Percentiles rank a stretch among this genome's conserved stretches.
Evolutionary conservation across 176 grass and related monocot genomes (phyloP).

Genomic region (Raddia guianensis): DNA sequence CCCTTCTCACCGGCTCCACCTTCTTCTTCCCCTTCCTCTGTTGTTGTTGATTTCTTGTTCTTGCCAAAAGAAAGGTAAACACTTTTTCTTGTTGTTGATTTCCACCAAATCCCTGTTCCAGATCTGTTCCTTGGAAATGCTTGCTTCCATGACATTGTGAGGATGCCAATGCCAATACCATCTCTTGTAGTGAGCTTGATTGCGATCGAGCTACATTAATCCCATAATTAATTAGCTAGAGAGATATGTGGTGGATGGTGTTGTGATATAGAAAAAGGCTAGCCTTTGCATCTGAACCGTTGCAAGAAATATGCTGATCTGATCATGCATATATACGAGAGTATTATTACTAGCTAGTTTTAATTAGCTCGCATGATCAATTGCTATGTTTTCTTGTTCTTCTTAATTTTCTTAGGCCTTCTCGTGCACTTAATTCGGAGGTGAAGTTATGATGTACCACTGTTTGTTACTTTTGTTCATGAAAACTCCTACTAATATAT

Average conservation of each 20-base stretch:
- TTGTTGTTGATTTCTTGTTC: too few relatives aligned
- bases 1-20: too few relatives aligned
- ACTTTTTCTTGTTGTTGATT: too few relatives aligned
- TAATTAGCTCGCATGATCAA: slow-evolving; percentile 46
- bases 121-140: too few relatives aligned
- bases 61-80: too few relatives aligned
- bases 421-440: slow-evolving; percentile 23
- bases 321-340: slow-evolving; percentile 34
- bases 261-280: slow-evolving; percentile 47
- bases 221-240: slow-evolving; percentile 36
- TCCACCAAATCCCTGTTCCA: too few relatives aligned
- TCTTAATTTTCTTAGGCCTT: slow-evolving; percentile 33
- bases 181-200: slow-evolving; percentile 47
- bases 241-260: slow-evolving; percentile 16
- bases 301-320: slow-evolving; percentile 28
- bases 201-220: not conserved
- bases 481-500: slow-evolving; percentile 24
- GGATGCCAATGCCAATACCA: too few relatives aligned
- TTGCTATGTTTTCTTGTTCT: slow-evolving; percentile 5
- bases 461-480: slow-evolving; percentile 44
- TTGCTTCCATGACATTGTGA: too few relatives aligned
- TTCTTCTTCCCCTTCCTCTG: too few relatives aligned
- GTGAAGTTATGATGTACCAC: slow-evolving; percentile 39
- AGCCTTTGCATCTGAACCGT: slow-evolving; percentile 37
- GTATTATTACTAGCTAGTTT: slow-evolving; percentile 34